Conservation (phyloP, 495 filamentous ascomycete genomes). For the Barbatosphaeria neglecta region DNA sequence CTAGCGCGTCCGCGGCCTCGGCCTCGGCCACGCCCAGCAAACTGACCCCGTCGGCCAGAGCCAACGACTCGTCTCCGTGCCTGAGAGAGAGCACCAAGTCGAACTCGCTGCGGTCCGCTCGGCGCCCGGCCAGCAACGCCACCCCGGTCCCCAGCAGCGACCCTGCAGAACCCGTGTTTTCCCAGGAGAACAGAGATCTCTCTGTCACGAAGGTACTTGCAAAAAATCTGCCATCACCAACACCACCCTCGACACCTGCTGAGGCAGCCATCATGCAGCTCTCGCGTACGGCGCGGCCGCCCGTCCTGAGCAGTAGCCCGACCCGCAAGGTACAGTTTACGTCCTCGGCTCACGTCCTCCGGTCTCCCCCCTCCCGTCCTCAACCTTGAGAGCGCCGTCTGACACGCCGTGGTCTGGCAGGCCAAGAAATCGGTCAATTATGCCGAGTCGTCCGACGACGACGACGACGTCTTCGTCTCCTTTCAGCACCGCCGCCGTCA, state of each 20-base stretch:
- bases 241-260: conserved; percentile 22
- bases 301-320: conserved; percentile 40
- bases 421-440: conserved; percentile 48
- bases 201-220: conserved; percentile 33
- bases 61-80: conserved; percentile 18
- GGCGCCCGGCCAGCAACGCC: conserved; percentile 31
- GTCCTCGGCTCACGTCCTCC: no score
- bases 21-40: conserved; percentile 14
- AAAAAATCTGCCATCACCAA: conserved; percentile 24
- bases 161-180: conserved; percentile 43
- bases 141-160: conserved; percentile 81
- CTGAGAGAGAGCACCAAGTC: conserved; percentile 34
- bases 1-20: conserved; percentile 15
- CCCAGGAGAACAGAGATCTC: conserved; percentile 38
- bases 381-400: background rate
- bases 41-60: conserved; percentile 6
- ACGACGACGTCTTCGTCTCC: conserved; percentile 44
- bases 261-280: conserved; percentile 21
- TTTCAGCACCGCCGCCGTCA: conserved; percentile 22
- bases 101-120: conserved; percentile 22
- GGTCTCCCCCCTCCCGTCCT: background rate
- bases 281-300: conserved; percentile 4
- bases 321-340: conserved; percentile 45
- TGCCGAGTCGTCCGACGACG: conserved; percentile 52
- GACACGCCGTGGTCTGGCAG: conserved; percentile 20